Evolutionary conservation across 208 protist species (phyloP).

Genomic region (Crithidia brevicula): DNA sequence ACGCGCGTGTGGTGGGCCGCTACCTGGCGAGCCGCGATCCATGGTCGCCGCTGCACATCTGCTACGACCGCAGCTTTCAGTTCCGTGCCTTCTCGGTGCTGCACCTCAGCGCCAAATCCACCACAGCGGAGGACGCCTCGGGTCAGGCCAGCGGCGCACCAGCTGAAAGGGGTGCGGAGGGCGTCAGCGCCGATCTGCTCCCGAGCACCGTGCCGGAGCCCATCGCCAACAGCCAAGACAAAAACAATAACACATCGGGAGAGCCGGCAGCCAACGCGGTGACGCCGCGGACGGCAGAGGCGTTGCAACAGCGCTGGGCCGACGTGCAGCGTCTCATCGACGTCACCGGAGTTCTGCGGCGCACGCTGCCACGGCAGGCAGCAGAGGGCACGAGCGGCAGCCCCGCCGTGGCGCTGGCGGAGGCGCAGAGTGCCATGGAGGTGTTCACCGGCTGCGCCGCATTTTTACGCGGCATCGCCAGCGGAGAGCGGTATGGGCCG

Average conservation of each 20-base stretch:
- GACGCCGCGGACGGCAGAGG: constrained; percentile 49
- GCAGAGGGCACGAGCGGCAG: background rate
- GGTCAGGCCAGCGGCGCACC: too few relatives aligned
- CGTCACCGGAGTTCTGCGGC: constrained; percentile 36
- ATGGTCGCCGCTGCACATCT: constrained; percentile 68
- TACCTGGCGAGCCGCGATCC: constrained; percentile 77
- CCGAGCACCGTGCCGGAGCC: constrained; percentile 18
- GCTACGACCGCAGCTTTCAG: constrained; percentile 53
- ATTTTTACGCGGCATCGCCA: constrained; percentile 73
- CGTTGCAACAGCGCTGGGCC: constrained; percentile 65
- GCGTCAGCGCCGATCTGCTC: constrained; percentile 24
- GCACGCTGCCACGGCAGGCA: constrained; percentile 7
- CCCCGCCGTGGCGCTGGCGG: background rate
- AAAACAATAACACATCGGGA: constrained; percentile 3
- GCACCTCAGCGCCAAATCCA: constrained; percentile 23
- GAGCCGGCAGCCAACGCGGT: background rate
- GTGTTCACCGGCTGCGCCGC: constrained; percentile 83
- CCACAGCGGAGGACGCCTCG: constrained; percentile 1
- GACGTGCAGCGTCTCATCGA: constrained; percentile 64
- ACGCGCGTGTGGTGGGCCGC: constrained; percentile 77
- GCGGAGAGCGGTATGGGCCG: constrained; percentile 57
- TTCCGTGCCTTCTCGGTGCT: constrained; percentile 59
- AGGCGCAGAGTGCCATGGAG: constrained; percentile 58
- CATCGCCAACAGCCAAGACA: background rate
- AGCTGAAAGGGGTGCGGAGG: constrained; percentile 26